These are phyloP conservation scores for Dalbergia cultrata DNA, from an alignment of 306 rosid species.

Conservation along the genomic window DNA sequence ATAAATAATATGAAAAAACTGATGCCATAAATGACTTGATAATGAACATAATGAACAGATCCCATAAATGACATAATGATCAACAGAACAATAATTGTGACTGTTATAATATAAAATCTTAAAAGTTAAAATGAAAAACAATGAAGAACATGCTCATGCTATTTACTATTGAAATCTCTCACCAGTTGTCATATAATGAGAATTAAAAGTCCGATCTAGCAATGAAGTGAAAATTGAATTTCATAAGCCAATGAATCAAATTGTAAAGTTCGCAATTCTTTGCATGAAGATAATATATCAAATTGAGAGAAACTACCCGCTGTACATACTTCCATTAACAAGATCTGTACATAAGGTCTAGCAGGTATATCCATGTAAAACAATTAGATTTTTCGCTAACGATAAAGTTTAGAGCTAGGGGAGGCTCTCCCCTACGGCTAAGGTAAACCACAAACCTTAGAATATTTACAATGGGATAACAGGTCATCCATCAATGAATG, in stretches of 20 bases:
- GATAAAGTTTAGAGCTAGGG: too few species aligned
- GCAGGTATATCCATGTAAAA: too few species aligned
- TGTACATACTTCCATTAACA: background rate
- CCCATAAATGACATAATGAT: background rate
- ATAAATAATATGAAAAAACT: background rate
- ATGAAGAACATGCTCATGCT: background rate
- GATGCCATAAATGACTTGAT: background rate
- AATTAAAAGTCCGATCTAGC: constrained; percentile 1
- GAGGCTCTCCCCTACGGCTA: too few species aligned
- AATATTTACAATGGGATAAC: too few species aligned
- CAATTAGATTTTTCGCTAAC: too few species aligned
- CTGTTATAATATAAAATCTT: background rate
- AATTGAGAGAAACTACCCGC: background rate
- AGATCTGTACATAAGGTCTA: background rate
- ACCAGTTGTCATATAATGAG: background rate
- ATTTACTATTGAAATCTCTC: constrained; percentile 1
- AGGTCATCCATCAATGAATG: too few species aligned
- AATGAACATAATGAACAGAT: background rate
- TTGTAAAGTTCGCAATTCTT: background rate
- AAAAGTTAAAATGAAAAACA: background rate
- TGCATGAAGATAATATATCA: background rate
- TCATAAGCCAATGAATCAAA: constrained; percentile 2
- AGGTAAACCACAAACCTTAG: too few species aligned
- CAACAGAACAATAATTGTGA: background rate
- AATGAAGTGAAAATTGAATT: constrained; percentile 6